These are phyloP conservation scores for Aspergillus sp. DNA, from an alignment of 2,329 filamentous ascomycete genomes.

Conservation along the genomic window DNA sequence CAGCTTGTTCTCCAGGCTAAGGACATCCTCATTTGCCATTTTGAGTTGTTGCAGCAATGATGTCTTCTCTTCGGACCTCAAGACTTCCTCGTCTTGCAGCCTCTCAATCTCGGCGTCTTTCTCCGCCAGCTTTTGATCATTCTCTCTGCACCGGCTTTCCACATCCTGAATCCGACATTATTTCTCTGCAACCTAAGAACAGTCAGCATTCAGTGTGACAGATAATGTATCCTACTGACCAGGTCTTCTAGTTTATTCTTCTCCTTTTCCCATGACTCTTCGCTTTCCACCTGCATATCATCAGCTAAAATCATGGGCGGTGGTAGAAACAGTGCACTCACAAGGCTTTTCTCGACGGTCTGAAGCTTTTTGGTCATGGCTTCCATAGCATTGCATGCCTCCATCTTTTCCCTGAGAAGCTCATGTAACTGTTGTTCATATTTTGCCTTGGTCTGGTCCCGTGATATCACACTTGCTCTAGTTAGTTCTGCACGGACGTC, in stretches of 20 bases:
- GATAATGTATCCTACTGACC: constrained; percentile 14
- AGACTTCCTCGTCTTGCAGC: constrained; percentile 20
- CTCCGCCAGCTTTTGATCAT: constrained; percentile 7
- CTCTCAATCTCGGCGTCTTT: constrained; percentile 19
- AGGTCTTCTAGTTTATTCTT: constrained; percentile 11
- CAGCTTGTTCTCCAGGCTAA: constrained; percentile 19
- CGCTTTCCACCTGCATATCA: constrained; percentile 16
- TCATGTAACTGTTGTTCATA: constrained; percentile 30
- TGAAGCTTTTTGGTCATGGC: constrained; percentile 20
- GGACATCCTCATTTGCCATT: constrained; percentile 18
- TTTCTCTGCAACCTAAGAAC: constrained; percentile 18
- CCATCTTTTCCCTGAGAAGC: constrained; percentile 24
- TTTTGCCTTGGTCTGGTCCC: constrained; percentile 24
- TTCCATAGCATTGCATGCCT: constrained; percentile 16
- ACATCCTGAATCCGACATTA: constrained; percentile 19
- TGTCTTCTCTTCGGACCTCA: constrained; percentile 14
- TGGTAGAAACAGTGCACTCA: constrained; percentile 7
- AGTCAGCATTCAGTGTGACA: constrained; percentile 11
- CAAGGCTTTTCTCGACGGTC: constrained; percentile 21
- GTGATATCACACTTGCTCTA: constrained; percentile 27
- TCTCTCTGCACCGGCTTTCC: constrained; percentile 11
- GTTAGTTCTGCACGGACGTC: constrained; percentile 30
- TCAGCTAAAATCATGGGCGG: constrained; percentile 11
- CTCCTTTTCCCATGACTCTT: constrained; percentile 11
- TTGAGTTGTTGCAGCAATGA: constrained; percentile 18